These are phyloP conservation scores for Maudiozyma pseudohumilis DNA, from an alignment of 805 yeast genomes.

Conservation along the genomic window DNA sequence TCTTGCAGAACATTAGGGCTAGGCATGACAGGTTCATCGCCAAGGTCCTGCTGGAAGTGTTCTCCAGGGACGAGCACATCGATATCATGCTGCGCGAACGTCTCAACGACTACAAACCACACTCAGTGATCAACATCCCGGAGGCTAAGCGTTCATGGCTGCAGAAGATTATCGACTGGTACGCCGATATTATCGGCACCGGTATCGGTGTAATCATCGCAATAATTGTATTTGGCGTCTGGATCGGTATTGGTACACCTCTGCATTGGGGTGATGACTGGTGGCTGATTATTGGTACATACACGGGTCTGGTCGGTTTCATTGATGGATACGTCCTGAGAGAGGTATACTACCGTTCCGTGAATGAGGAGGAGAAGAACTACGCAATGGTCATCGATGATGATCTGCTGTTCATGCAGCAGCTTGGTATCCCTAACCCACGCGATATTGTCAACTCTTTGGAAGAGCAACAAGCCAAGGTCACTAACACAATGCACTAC, in stretches of 20 bases:
- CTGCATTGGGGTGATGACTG: conserved; percentile 33
- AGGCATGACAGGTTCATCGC: conserved; percentile 29
- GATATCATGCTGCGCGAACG: conserved; percentile 21
- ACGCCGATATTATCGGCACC: conserved; percentile 36
- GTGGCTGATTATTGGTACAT: conserved; percentile 41
- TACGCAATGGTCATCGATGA: conserved; percentile 25
- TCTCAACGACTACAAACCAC: conserved; percentile 17
- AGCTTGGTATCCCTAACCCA: conserved; percentile 20
- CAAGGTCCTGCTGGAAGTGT: conserved; percentile 13
- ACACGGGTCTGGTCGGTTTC: conserved; percentile 37
- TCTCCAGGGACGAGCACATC: conserved; percentile 23
- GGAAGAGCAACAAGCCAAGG: conserved; percentile 5
- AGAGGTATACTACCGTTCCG: conserved; percentile 29
- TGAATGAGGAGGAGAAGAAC: conserved; percentile 18
- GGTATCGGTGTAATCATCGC: conserved; percentile 33
- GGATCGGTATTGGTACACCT: conserved; percentile 32
- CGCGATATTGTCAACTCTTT: conserved; percentile 8
- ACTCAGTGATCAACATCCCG: conserved; percentile 18
- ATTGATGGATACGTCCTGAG: conserved; percentile 35
- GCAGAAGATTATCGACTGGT: conserved; percentile 28
- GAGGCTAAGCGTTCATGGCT: conserved; percentile 12
- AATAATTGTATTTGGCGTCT: conserved; percentile 26
- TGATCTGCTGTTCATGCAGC: conserved; percentile 26
- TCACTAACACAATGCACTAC: conserved; percentile 12
- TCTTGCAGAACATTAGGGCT: conserved; percentile 33